Evolutionary conservation across 345 rosid species (phyloP).

Genomic region (Camelina neglecta): DNA sequence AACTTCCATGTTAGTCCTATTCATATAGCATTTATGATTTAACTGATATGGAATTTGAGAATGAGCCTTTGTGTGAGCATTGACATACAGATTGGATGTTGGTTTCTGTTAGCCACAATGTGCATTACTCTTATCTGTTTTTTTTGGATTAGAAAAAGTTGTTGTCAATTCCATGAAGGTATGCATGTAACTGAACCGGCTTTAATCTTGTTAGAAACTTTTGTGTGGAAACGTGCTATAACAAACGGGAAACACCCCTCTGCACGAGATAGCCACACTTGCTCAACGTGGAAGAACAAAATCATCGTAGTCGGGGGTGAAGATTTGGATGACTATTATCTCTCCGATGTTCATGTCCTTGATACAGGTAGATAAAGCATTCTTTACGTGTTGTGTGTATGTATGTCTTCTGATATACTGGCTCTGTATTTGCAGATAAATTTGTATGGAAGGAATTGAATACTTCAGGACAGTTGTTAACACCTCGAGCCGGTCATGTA

Average conservation of each 20-base stretch:
- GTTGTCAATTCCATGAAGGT: background rate
- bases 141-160: background rate
- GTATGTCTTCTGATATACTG: slow-evolving; percentile 33
- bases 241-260: slow-evolving; percentile 85
- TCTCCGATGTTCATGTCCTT: slow-evolving; percentile 91
- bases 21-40: background rate
- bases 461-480: slow-evolving; percentile 68
- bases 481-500: slow-evolving; percentile 96
- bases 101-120: background rate
- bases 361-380: slow-evolving; percentile 67
- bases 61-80: slow-evolving; percentile 4
- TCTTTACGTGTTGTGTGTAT: slow-evolving; percentile 16
- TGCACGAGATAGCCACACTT: slow-evolving; percentile 91
- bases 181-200: slow-evolving; percentile 15
- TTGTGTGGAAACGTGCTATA: slow-evolving; percentile 74
- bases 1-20: slow-evolving; percentile 2
- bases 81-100: slow-evolving; percentile 14
- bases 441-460: slow-evolving; percentile 80
- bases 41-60: background rate
- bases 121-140: background rate
- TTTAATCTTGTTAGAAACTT: slow-evolving; percentile 65
- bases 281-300: slow-evolving; percentile 90
- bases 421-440: slow-evolving; percentile 56
- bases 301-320: slow-evolving; percentile 93
- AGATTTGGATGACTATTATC: slow-evolving; percentile 83